These are phyloP conservation scores for Pseudogymnoascus sp. DNA, from an alignment of 2,329 filamentous ascomycete species.

Conservation along the genomic window DNA sequence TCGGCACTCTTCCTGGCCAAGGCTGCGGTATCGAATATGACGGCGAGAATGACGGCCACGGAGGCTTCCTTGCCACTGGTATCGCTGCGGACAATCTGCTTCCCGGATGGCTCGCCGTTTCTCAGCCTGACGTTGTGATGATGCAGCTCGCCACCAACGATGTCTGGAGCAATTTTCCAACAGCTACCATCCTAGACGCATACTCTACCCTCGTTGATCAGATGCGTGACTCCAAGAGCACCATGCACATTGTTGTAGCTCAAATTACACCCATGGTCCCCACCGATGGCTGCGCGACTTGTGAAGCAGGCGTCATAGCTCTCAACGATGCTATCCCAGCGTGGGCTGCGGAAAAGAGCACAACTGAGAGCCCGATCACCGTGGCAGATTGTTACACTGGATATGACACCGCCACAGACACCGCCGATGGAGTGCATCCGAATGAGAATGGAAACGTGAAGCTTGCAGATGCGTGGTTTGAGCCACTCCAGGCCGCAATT, in stretches of 20 bases:
- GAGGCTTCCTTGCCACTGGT: slow-evolving; percentile 33
- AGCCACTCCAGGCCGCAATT: slow-evolving; percentile 2
- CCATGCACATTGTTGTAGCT: slow-evolving; percentile 33
- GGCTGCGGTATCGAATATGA: slow-evolving; percentile 34
- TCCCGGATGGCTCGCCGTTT: slow-evolving; percentile 31
- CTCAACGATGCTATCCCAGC: slow-evolving; percentile 27
- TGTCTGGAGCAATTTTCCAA: slow-evolving; percentile 30
- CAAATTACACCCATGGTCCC: slow-evolving; percentile 31
- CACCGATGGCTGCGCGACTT: slow-evolving; percentile 22
- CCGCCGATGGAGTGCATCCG: slow-evolving; percentile 30
- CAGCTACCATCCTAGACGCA: slow-evolving; percentile 30
- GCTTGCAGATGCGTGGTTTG: slow-evolving; percentile 27
- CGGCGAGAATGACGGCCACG: slow-evolving; percentile 37
- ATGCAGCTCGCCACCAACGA: slow-evolving; percentile 40
- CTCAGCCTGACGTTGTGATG: slow-evolving; percentile 36
- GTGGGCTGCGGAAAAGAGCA: slow-evolving; percentile 26
- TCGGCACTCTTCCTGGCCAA: slow-evolving; percentile 29
- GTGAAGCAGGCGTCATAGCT: slow-evolving; percentile 19
- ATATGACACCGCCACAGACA: slow-evolving; percentile 26
- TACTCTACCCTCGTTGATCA: slow-evolving; percentile 33
- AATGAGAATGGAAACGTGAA: slow-evolving; percentile 27
- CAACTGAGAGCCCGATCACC: slow-evolving; percentile 26
- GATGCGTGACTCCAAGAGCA: slow-evolving; percentile 35
- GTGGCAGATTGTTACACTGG: slow-evolving; percentile 31
- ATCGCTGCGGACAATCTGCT: slow-evolving; percentile 33